Base-by-base conservation (phyloP, 106 monocot species). In the Amphibolis antarctica region DNA sequence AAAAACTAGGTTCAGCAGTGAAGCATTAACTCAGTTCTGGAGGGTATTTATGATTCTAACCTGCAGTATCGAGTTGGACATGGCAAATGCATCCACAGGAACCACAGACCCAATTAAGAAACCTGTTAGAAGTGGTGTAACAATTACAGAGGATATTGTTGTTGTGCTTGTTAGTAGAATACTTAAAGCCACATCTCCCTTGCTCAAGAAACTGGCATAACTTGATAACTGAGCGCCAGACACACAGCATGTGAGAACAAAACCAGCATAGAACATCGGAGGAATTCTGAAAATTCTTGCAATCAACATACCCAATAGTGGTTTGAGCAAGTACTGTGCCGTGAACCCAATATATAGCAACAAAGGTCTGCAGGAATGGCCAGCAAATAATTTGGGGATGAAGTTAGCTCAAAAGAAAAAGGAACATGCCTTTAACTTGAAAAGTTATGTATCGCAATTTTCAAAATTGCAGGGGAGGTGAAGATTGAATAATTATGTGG, bases 21-120 rank as follows among this genome's bases (percentile, higher is more conserved):
- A 36, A 36, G 36, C 36, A 36, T 2, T 36, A 36, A 36, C 36
- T 4, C 36, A 36, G 2, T 36, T 7, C 7, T 4, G 36, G 7
- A 7, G 7, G 7, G 2, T 36, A 36, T 36, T 36, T 36, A 36
- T 36, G 36, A 55, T 55, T 23, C 54, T 23, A 0, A 94, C 98
- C 87, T 98, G 98, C 65, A 98, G 75, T 63, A 98, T 98, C 36
- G 98, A 98, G 70, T 98, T 98, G 31, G 91, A 74, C 91, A 98
- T 91, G n/a, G 98, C 98, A 64, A 87, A 53, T 47, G 80, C 91
- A 88, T 98, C 91, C 70, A 98, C 88, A 55, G 98, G 91, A 36
- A 98, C 87, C 3, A 98, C 87, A 54, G 91, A 87, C 18, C 98
- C 98, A 57, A 98, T 98, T 26, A 98, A 36, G 58, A 98, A 73